Evolutionary conservation across 345 rosid genomes (phyloP).

Genomic region (Gossypium bickii): DNA sequence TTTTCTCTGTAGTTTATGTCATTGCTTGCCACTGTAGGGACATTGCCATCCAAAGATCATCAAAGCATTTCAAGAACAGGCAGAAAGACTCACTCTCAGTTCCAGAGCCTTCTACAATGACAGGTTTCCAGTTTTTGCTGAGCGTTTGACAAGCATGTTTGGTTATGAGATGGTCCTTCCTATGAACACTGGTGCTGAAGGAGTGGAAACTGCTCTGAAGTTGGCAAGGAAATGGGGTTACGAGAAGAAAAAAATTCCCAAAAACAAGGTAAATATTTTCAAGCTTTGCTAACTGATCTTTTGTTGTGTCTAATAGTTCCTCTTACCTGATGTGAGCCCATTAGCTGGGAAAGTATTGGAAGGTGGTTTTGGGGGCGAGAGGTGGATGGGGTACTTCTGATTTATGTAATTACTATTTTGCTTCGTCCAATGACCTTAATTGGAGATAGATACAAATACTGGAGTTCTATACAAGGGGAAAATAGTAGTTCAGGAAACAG

Average conservation of each 20-base stretch:
- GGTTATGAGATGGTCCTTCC: constrained; percentile 98
- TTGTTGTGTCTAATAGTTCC: background rate
- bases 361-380: background rate
- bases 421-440: background rate
- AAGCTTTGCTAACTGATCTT: background rate
- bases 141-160: constrained; percentile 70
- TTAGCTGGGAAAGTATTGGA: background rate
- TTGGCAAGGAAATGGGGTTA: constrained; percentile 99
- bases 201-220: constrained; percentile 92
- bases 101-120: constrained; percentile 91
- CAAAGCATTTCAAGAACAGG: constrained; percentile 80
- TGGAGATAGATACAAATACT: background rate
- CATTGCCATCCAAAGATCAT: constrained; percentile 93
- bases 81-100: constrained; percentile 73
- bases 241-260: constrained; percentile 66
- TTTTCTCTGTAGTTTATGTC: constrained; percentile 3
- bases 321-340: background rate
- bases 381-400: background rate
- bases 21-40: constrained; percentile 45
- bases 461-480: background rate
- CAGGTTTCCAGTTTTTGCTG: constrained; percentile 72
- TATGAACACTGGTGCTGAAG: constrained; percentile 98
- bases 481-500: background rate
- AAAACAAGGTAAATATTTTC: constrained; percentile 53
- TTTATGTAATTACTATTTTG: background rate